Evolutionary conservation across 2,329 filamentous ascomycete genomes (phyloP).

Genomic region (Dryadomyces quercus-mongolicae): DNA sequence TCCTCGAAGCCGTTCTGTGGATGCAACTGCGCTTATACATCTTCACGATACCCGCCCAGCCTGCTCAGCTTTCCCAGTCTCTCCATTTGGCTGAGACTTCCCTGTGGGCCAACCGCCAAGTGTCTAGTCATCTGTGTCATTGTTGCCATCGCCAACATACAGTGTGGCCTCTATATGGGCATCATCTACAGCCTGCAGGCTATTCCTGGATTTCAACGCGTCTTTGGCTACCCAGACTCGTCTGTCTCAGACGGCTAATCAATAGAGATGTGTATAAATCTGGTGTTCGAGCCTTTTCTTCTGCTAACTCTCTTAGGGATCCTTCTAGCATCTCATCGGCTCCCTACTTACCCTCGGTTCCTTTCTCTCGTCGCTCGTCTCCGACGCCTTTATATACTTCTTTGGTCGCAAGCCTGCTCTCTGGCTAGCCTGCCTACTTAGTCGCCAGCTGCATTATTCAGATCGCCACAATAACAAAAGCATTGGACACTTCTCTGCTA

Average conservation of each 20-base stretch:
- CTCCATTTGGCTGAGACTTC: constrained; percentile 10
- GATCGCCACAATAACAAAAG: constrained; percentile 25
- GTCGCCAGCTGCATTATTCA: constrained; percentile 30
- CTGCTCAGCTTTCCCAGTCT: too few relatives aligned
- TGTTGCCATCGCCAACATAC: constrained; percentile 35
- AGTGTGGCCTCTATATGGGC: constrained; percentile 37
- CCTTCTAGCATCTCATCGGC: constrained; percentile 39
- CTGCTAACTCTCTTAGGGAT: constrained; percentile 22
- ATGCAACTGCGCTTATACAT: too few relatives aligned
- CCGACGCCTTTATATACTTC: constrained; percentile 32
- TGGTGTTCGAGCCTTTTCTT: background rate
- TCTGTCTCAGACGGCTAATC: constrained; percentile 22
- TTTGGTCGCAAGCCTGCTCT: constrained; percentile 33
- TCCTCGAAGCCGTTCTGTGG: too few relatives aligned
- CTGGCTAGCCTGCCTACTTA: constrained; percentile 34
- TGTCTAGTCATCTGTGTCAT: constrained; percentile 32
- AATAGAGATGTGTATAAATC: constrained; percentile 21
- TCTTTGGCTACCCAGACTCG: constrained; percentile 35
- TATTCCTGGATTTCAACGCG: constrained; percentile 37
- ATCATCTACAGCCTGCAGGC: constrained; percentile 32
- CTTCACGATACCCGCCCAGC: constrained; percentile 1
- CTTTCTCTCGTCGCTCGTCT: constrained; percentile 34
- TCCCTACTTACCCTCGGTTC: constrained; percentile 37
- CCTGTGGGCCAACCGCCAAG: constrained; percentile 19
- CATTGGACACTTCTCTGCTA: constrained; percentile 36